These are phyloP conservation scores for Didymella pomorum DNA, from an alignment of 2,329 filamentous ascomycete species.

Conservation along the genomic window DNA sequence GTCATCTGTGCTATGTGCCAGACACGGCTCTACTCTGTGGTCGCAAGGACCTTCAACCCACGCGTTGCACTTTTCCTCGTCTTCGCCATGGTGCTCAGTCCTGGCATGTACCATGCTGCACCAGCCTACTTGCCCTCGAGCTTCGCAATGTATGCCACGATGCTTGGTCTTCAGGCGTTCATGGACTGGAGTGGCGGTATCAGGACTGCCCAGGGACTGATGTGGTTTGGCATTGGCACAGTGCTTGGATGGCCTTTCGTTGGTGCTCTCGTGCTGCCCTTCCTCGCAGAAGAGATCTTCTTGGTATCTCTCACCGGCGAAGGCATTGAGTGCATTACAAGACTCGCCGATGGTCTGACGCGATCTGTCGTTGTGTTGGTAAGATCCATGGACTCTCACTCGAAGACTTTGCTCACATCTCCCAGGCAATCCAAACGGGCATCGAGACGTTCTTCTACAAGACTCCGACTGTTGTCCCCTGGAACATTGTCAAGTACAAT, in stretches of 20 bases:
- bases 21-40: conserved; percentile 78
- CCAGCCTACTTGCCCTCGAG: conserved; percentile 88
- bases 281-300: conserved; percentile 78
- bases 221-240: conserved; percentile 87
- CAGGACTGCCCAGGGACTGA: conserved; percentile 82
- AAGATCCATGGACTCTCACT: conserved; percentile 45
- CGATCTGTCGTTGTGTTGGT: conserved; percentile 75
- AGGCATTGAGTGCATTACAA: conserved; percentile 65
- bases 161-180: conserved; percentile 86
- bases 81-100: conserved; percentile 76
- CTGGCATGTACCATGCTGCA: conserved; percentile 93
- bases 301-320: conserved; percentile 62
- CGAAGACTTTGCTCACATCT: background rate
- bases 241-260: conserved; percentile 96
- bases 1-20: conserved; percentile 82
- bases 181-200: conserved; percentile 86
- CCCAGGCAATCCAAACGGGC: conserved; percentile 70
- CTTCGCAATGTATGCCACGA: conserved; percentile 94
- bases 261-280: conserved; percentile 80
- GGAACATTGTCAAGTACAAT: conserved; percentile 97
- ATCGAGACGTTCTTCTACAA: conserved; percentile 88
- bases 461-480: conserved; percentile 77
- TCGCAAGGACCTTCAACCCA: conserved; percentile 79
- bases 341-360: conserved; percentile 72
- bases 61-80: conserved; percentile 87